phyloP scores from a whole-genome alignment of 139 green algal species.

The Volvox reticuliferus region DNA sequence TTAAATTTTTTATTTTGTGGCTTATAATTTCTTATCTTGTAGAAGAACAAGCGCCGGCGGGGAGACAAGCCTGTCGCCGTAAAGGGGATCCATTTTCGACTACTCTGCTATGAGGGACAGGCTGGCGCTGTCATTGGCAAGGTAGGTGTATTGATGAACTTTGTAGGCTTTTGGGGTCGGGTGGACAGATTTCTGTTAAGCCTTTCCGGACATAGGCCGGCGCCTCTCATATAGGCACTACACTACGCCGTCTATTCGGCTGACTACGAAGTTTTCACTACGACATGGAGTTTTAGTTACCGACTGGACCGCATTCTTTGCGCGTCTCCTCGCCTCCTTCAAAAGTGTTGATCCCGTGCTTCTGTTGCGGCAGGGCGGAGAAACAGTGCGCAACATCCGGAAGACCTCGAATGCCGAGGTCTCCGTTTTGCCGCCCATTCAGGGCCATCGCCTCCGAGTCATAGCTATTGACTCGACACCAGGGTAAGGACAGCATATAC shows the following conservation, averaged over 20 bases:
- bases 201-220: too few relatives aligned
- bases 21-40: neutral
- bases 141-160: neutral
- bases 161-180: too few relatives aligned
- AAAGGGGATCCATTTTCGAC: neutral
- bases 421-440: neutral
- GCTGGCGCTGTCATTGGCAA: slow-evolving; percentile 32
- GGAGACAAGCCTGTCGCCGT: neutral
- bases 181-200: too few relatives aligned
- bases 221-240: too few relatives aligned
- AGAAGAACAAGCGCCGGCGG: slow-evolving; percentile 7
- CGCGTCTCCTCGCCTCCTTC: too few relatives aligned
- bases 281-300: too few relatives aligned
- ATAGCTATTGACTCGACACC: neutral
- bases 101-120: slow-evolving; percentile 10
- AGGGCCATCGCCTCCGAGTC: neutral
- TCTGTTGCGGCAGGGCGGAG: slow-evolving; percentile 4
- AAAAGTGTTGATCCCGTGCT: too few relatives aligned
- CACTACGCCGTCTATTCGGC: too few relatives aligned
- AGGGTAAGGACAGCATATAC: neutral
- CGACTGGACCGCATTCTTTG: too few relatives aligned
- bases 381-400: slow-evolving; percentile 25
- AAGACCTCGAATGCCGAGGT: slow-evolving; percentile 10
- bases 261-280: too few relatives aligned
- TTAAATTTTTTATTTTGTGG: too few relatives aligned